phyloP scores from a whole-genome alignment of 2,329 filamentous ascomycete genomes.

The Neonectria coccinea region DNA sequence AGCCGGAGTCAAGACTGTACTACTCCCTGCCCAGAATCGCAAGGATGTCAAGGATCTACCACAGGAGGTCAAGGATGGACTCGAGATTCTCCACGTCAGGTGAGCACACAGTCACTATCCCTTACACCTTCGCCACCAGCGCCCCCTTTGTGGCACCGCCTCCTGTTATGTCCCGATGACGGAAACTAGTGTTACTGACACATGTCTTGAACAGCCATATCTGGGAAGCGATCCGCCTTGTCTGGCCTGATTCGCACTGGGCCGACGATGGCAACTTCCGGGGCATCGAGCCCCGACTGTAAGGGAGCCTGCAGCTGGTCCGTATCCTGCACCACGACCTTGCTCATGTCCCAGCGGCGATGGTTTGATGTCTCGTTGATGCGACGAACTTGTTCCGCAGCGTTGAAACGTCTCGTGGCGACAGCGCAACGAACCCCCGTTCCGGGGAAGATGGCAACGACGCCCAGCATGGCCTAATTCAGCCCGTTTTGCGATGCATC shows the following conservation, averaged over 20 bases:
- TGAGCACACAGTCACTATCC: constrained; percentile 58
- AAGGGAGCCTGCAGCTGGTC: constrained; percentile 43
- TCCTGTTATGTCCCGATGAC: constrained; percentile 36
- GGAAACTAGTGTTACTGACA: constrained; percentile 46
- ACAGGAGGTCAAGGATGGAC: constrained; percentile 84
- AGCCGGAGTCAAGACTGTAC: constrained; percentile 93
- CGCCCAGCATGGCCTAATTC: constrained; percentile 39
- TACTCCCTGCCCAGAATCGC: constrained; percentile 87
- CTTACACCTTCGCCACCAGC: constrained; percentile 33
- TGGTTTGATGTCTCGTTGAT: constrained; percentile 31
- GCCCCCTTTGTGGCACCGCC: constrained; percentile 31
- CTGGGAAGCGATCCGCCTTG: constrained; percentile 89
- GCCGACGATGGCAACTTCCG: constrained; percentile 76
- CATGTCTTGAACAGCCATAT: constrained; percentile 73
- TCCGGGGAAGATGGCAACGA: constrained; percentile 20
- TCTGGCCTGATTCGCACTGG: constrained; percentile 94
- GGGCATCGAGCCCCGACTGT: constrained; percentile 84
- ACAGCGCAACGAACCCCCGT: constrained; percentile 23
- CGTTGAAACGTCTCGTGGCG: constrained; percentile 38
- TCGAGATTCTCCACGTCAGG: constrained; percentile 91
- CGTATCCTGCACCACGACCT: constrained; percentile 2
- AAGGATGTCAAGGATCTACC: constrained; percentile 95
- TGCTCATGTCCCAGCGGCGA: constrained; percentile 12
- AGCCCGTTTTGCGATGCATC: constrained; percentile 47
- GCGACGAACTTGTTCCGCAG: constrained; percentile 31